These are phyloP conservation scores for Coemansia brasiliensis DNA, from an alignment of 192 early-diverging fungal genomes.

Conservation along the genomic window DNA sequence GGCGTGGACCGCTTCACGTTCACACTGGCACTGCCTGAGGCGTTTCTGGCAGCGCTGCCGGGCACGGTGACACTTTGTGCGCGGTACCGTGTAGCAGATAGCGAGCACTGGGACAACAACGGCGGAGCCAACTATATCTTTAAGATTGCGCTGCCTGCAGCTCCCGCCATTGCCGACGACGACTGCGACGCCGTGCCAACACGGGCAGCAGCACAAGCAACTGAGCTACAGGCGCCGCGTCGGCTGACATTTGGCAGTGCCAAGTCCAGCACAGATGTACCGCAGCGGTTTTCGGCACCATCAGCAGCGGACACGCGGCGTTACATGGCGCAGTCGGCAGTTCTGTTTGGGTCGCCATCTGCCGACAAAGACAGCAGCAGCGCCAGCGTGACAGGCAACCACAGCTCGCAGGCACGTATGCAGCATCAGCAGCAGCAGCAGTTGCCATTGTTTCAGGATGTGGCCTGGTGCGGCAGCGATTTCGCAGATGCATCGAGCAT, in stretches of 20 bases:
- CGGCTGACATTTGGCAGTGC: conserved; percentile 29
- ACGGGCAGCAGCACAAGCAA: neutral
- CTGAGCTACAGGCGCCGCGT: conserved; percentile 26
- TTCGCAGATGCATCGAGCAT: neutral
- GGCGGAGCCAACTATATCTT: conserved; percentile 80
- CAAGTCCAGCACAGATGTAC: neutral
- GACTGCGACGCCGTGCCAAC: conserved; percentile 25
- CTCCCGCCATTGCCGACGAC: conserved; percentile 46
- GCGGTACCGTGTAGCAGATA: conserved; percentile 67
- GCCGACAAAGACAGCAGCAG: neutral
- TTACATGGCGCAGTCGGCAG: conserved; percentile 53
- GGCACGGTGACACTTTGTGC: conserved; percentile 63
- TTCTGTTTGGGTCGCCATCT: conserved; percentile 26
- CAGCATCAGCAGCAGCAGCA: conserved; percentile 15
- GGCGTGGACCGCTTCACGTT: conserved; percentile 76
- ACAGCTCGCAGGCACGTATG: neutral
- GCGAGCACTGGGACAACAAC: conserved; percentile 96
- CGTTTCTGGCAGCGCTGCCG: conserved; percentile 33
- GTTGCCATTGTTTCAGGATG: conserved; percentile 49
- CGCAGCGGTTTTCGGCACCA: conserved; percentile 17
- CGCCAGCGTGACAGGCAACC: neutral
- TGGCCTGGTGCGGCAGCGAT: conserved; percentile 41
- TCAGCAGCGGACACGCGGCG: conserved; percentile 41
- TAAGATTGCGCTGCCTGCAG: conserved; percentile 32
- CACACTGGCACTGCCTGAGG: conserved; percentile 57